These are phyloP conservation scores for Waitea zeae DNA, from an alignment of 1,284 basidiomycete species.

Conservation along the genomic window DNA sequence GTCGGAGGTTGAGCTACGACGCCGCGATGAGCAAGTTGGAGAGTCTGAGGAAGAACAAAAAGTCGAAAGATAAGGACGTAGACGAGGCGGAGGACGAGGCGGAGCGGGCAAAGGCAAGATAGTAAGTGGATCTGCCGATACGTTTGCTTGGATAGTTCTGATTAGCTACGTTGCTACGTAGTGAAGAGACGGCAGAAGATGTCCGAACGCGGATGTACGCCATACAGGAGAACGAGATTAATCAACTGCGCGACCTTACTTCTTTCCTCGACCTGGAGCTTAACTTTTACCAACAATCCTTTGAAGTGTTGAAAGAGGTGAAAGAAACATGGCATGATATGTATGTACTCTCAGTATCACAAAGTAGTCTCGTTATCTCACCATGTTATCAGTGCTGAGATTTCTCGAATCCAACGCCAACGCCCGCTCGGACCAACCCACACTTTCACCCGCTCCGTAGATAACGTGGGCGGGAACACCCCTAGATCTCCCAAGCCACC, in stretches of 20 bases:
- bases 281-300: conserved; percentile 55
- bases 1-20: conserved; percentile 59
- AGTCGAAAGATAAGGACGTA: conserved; percentile 52
- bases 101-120: conserved; percentile 47
- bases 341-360: too few relatives aligned
- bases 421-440: background rate
- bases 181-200: conserved; percentile 72
- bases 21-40: conserved; percentile 51
- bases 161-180: conserved; percentile 12
- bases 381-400: too few relatives aligned
- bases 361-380: too few relatives aligned
- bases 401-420: too few relatives aligned
- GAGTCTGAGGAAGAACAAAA: conserved; percentile 48
- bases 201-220: conserved; percentile 54
- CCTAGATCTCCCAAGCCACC: too few relatives aligned
- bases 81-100: conserved; percentile 64
- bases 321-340: conserved; percentile 45
- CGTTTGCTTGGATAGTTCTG: background rate
- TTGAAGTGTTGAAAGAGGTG: conserved; percentile 51
- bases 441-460: background rate
- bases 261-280: conserved; percentile 55
- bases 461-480: too few relatives aligned
- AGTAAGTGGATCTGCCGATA: conserved; percentile 31
- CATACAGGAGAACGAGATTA: conserved; percentile 62
- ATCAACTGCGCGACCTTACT: conserved; percentile 51